A percentile compares a stretch with the other conserved stretches of the same genome.
These are phyloP conservation scores for Rhexocercosporidium sp. DNA, from an alignment of 2,329 filamentous ascomycete species.

Conservation along the genomic window DNA sequence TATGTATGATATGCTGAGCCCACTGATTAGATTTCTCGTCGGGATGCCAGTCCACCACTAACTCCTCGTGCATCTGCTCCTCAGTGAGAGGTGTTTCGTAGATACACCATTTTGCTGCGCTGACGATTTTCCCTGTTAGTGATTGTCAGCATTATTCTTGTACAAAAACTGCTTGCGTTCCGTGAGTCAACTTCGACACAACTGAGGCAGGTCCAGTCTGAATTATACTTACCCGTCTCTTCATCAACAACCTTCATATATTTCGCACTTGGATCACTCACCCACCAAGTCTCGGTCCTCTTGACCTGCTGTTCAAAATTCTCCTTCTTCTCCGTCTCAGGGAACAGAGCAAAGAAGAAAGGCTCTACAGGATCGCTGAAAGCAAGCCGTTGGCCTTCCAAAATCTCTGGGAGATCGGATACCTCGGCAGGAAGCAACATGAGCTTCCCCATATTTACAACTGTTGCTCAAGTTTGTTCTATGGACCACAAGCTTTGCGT, in stretches of 20 bases:
- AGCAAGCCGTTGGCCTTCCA: constrained; percentile 24
- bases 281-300: constrained; percentile 28
- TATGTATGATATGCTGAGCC: constrained; percentile 24
- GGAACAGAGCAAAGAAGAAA: constrained; percentile 28
- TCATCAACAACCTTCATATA: constrained; percentile 33
- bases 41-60: constrained; percentile 28
- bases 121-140: constrained; percentile 24
- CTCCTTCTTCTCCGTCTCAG: constrained; percentile 21
- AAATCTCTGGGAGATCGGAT: constrained; percentile 24
- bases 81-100: constrained; percentile 21
- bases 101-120: constrained; percentile 29
- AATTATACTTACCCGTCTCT: constrained; percentile 24
- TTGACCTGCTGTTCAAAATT: constrained; percentile 19
- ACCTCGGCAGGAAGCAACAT: neutral
- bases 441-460: neutral
- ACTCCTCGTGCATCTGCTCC: constrained; percentile 23
- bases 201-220: no score
- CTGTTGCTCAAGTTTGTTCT: neutral
- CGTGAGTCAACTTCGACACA: no score
- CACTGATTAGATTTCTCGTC: constrained; percentile 29
- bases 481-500: no score
- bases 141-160: neutral
- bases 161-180: no score
- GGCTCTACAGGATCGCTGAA: constrained; percentile 29
- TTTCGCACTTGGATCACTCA: constrained; percentile 19